phyloP scores from a whole-genome alignment of 306 rosid species.

The Castanopsis chinensis region DNA sequence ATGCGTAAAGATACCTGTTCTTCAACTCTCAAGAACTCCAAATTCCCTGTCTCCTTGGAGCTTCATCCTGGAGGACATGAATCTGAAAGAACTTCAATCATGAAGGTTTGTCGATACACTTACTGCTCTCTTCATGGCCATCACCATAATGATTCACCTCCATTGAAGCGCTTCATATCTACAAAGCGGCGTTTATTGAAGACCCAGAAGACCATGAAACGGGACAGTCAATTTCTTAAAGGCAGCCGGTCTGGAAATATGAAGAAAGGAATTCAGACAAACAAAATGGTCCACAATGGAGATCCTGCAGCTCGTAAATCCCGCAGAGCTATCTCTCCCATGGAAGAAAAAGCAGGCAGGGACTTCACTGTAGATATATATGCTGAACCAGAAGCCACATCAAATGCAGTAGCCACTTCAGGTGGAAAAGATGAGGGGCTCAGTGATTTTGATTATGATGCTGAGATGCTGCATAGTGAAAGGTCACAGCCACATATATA shows the following conservation, averaged over 20 bases:
- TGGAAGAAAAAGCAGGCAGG: conserved; percentile 17
- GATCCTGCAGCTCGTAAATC: conserved; percentile 10
- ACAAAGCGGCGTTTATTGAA: conserved; percentile 60
- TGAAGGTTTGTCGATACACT: conserved; percentile 63
- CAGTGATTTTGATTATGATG: no score
- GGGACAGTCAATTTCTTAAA: conserved; percentile 28
- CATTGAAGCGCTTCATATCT: conserved; percentile 65
- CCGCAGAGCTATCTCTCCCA: conserved; percentile 15
- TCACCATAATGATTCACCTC: conserved; percentile 48
- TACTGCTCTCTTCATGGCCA: conserved; percentile 93
- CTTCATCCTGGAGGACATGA: conserved; percentile 42
- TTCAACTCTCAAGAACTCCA: conserved; percentile 69
- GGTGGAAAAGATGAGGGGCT: not conserved
- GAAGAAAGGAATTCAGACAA: conserved; percentile 43
- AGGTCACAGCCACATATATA: no score
- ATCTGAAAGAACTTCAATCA: conserved; percentile 30
- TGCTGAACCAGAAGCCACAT: conserved; percentile 8
- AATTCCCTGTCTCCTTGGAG: conserved; percentile 41
- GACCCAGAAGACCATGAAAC: conserved; percentile 42
- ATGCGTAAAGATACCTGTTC: conserved; percentile 72
- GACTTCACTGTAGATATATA: conserved; percentile 4
- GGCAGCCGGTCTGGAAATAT: conserved; percentile 36
- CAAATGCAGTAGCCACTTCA: conserved; percentile 4
- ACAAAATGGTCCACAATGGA: conserved; percentile 21
- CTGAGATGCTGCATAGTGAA: no score